phyloP scores from a whole-genome alignment of 1,139 yeast genomes.

The Debaryomyces udenii region DNA sequence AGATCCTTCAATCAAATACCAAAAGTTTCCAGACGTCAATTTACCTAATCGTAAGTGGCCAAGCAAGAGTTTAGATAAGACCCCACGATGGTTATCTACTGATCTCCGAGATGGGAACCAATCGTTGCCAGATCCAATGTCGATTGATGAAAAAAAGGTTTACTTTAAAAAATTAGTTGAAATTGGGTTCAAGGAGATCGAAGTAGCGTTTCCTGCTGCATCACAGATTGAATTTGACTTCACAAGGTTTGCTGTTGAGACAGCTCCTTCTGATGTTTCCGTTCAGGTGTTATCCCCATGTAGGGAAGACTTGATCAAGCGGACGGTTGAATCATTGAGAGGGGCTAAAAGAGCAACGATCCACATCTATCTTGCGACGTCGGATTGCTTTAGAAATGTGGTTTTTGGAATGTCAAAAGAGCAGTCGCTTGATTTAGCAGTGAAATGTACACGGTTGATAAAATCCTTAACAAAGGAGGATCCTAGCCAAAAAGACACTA shows the following conservation, averaged over 20 bases:
- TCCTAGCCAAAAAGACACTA: slow-evolving; percentile 68
- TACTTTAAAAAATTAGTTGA: slow-evolving; percentile 87
- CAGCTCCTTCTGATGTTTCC: slow-evolving; percentile 89
- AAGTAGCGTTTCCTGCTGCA: slow-evolving; percentile 95
- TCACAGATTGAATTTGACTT: slow-evolving; percentile 96
- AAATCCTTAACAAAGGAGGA: slow-evolving; percentile 87
- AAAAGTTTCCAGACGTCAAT: slow-evolving; percentile 64
- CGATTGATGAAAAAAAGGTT: slow-evolving; percentile 82
- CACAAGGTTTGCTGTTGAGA: slow-evolving; percentile 88
- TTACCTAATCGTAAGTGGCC: slow-evolving; percentile 92
- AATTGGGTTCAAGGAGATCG: slow-evolving; percentile 94
- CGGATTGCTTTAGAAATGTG: slow-evolving; percentile 87
- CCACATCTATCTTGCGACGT: slow-evolving; percentile 90
- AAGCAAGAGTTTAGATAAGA: slow-evolving; percentile 63
- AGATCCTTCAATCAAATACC: slow-evolving; percentile 81
- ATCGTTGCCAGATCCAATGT: slow-evolving; percentile 96
- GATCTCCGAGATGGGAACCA: slow-evolving; percentile 97
- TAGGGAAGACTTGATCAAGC: slow-evolving; percentile 81
- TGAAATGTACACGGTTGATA: slow-evolving; percentile 78
- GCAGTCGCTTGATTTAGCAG: slow-evolving; percentile 80
- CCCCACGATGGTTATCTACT: slow-evolving; percentile 96
- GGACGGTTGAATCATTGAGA: slow-evolving; percentile 85
- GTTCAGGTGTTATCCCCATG: slow-evolving; percentile 93
- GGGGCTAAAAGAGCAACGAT: slow-evolving; percentile 92
- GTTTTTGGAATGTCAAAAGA: slow-evolving; percentile 85